These are phyloP conservation scores for Penicillium bovifimosum DNA, from an alignment of 495 filamentous ascomycete species.

Conservation along the genomic window DNA sequence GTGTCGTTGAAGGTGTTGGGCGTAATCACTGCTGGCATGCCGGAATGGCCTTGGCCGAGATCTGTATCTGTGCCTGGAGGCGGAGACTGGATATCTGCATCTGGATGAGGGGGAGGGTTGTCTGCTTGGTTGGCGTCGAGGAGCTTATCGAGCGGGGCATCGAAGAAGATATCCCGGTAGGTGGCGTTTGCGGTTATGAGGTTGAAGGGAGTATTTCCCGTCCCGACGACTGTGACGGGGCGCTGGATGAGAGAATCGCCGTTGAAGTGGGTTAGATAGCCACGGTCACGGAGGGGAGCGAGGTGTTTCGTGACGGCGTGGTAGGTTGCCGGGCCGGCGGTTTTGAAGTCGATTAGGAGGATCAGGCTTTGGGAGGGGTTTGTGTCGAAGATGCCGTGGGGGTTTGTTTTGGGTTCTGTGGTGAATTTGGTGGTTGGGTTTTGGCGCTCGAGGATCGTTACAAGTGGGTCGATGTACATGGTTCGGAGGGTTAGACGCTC, in stretches of 20 bases:
- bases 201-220: conserved; percentile 73
- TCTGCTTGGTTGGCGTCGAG: conserved; percentile 14
- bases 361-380: conserved; percentile 55
- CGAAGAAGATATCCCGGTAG: conserved; percentile 58
- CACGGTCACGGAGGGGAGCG: conserved; percentile 57
- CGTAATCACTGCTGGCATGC: conserved; percentile 31
- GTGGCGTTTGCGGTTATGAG: conserved; percentile 42
- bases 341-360: conserved; percentile 72
- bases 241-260: conserved; percentile 43
- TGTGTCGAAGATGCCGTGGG: conserved; percentile 42
- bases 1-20: conserved; percentile 42
- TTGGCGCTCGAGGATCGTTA: conserved; percentile 46
- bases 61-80: conserved; percentile 4
- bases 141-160: conserved; percentile 49
- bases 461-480: conserved; percentile 53
- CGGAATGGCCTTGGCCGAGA: conserved; percentile 35
- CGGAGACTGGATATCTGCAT: background rate
- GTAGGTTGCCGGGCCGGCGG: conserved; percentile 41
- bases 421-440: conserved; percentile 39
- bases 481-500: conserved; percentile 45
- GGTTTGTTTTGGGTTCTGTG: conserved; percentile 12
- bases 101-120: background rate
- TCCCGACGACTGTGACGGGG: conserved; percentile 72
- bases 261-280: conserved; percentile 56
- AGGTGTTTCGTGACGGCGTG: conserved; percentile 55